Percentiles rank a stretch among this genome's conserved stretches.
Evolutionary conservation across 768 basidiomycete species (phyloP).

Genomic region (Filobasidium wieringae): DNA sequence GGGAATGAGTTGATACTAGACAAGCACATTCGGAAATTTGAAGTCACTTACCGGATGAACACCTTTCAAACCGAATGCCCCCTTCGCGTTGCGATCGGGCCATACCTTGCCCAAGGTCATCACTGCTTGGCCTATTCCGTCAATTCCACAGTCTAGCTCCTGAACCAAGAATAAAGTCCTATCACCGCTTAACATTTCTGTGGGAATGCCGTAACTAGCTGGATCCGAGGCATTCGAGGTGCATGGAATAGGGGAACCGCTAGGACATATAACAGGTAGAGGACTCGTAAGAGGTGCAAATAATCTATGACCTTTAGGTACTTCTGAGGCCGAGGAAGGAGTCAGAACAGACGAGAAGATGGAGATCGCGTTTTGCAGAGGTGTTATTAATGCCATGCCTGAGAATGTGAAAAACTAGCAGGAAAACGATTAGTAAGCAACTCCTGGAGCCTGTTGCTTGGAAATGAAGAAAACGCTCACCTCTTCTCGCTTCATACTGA

Average conservation of each 20-base stretch:
- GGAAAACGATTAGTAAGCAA: constrained; percentile 7
- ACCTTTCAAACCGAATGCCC: constrained; percentile 37
- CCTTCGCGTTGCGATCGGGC: constrained; percentile 38
- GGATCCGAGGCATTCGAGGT: too few species aligned
- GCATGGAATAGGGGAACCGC: not conserved
- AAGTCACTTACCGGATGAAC: constrained; percentile 45
- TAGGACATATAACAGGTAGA: constrained; percentile 47
- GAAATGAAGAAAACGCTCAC: constrained; percentile 9
- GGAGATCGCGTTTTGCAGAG: constrained; percentile 53
- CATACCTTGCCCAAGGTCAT: constrained; percentile 53
- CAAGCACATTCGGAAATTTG: constrained; percentile 32
- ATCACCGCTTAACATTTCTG: constrained; percentile 5
- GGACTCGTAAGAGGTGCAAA: constrained; percentile 77
- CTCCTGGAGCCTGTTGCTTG: not conserved
- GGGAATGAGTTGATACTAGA: not conserved
- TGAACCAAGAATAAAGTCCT: constrained; percentile 50
- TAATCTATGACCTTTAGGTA: constrained; percentile 36
- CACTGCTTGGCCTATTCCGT: constrained; percentile 54
- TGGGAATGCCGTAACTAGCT: constrained; percentile 16
- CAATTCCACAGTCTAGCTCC: constrained; percentile 51
- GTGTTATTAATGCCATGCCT: constrained; percentile 53
- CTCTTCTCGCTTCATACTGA: constrained; percentile 20
- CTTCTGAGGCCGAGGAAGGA: constrained; percentile 9
- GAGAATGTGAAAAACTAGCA: constrained; percentile 49
- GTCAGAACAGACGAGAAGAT: constrained; percentile 47